These are phyloP conservation scores for Hordeum marinum DNA, from an alignment of 176 grass and related monocot species.

Conservation along the genomic window DNA sequence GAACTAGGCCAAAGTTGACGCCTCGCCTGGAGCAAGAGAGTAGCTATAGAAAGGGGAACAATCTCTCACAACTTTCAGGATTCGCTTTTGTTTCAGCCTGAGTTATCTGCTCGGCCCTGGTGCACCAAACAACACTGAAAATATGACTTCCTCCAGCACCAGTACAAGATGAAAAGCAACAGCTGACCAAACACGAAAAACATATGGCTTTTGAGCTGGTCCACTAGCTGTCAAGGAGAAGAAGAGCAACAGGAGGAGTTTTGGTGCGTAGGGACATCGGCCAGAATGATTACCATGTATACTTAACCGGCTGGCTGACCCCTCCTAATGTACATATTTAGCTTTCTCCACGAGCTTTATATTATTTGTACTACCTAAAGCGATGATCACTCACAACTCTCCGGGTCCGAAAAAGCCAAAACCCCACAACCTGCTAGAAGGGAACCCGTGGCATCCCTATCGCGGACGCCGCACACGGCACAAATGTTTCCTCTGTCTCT, in stretches of 20 bases:
- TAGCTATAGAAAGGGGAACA: background rate
- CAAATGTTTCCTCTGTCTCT: background rate
- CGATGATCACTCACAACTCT: background rate
- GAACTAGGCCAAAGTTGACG: background rate
- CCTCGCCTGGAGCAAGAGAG: background rate
- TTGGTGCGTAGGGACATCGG: slow-evolving; percentile 9
- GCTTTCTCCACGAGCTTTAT: background rate
- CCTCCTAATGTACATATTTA: slow-evolving; percentile 1
- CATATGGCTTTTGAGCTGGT: background rate
- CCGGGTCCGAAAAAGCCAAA: background rate
- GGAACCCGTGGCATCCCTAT: background rate
- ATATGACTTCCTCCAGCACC: background rate
- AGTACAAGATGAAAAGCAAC: background rate
- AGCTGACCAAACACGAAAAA: slow-evolving; percentile 28
- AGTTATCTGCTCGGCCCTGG: background rate
- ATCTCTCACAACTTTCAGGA: background rate
- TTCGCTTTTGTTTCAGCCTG: background rate
- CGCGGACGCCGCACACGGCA: background rate
- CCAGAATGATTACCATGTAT: slow-evolving; percentile 24
- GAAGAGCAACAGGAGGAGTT: background rate
- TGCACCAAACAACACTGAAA: background rate
- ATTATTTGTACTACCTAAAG: slow-evolving; percentile 14
- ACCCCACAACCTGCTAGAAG: slow-evolving; percentile 1
- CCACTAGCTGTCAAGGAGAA: background rate
- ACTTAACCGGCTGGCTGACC: slow-evolving; percentile 8